Percentiles rank a stretch among this genome's conserved stretches.
Evolutionary conservation across 2,329 filamentous ascomycete genomes (phyloP).

Genomic region (Pseudocercospora fuligena): DNA sequence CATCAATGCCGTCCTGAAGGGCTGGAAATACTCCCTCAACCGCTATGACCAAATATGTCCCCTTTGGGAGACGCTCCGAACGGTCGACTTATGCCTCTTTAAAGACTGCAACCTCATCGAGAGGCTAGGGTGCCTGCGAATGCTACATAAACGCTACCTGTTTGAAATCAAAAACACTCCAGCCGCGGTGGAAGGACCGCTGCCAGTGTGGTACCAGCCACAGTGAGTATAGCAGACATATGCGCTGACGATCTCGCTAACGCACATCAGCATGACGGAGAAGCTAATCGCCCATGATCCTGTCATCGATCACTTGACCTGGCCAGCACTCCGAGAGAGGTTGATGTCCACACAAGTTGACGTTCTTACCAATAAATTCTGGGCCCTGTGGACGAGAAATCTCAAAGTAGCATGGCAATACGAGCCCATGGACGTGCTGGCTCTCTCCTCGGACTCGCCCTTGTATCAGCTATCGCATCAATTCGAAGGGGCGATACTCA

Average conservation of each 20-base stretch:
- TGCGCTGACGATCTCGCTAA: slow-evolving; percentile 11
- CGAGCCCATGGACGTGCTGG: slow-evolving; percentile 28
- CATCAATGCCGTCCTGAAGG: slow-evolving; percentile 29
- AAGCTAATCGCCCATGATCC: slow-evolving; percentile 30
- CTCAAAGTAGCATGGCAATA: slow-evolving; percentile 28
- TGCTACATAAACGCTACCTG: slow-evolving; percentile 32
- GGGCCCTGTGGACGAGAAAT: slow-evolving; percentile 26
- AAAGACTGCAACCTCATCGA: slow-evolving; percentile 31
- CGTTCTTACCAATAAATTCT: slow-evolving; percentile 31
- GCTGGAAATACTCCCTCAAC: slow-evolving; percentile 28
- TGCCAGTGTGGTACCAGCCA: slow-evolving; percentile 30
- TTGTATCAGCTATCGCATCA: slow-evolving; percentile 26
- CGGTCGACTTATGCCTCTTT: slow-evolving; percentile 31
- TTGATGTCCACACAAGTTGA: slow-evolving; percentile 21
- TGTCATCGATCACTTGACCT: slow-evolving; percentile 32
- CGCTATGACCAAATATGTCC: slow-evolving; percentile 30
- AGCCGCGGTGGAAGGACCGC: slow-evolving; percentile 24
- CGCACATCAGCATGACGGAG: slow-evolving; percentile 23
- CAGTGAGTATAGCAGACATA: slow-evolving; percentile 21
- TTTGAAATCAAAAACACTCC: slow-evolving; percentile 30
- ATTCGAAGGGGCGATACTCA: slow-evolving; percentile 27
- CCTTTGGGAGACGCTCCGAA: slow-evolving; percentile 29
- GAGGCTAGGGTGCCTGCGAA: slow-evolving; percentile 28
- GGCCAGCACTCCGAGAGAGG: slow-evolving; percentile 28
- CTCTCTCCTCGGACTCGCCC: slow-evolving; percentile 18